A percentile compares a stretch with the other conserved stretches of the same genome.
These are phyloP conservation scores for Colletotrichum sp. DNA, from an alignment of 2,329 filamentous ascomycete genomes.

Conservation along the genomic window DNA sequence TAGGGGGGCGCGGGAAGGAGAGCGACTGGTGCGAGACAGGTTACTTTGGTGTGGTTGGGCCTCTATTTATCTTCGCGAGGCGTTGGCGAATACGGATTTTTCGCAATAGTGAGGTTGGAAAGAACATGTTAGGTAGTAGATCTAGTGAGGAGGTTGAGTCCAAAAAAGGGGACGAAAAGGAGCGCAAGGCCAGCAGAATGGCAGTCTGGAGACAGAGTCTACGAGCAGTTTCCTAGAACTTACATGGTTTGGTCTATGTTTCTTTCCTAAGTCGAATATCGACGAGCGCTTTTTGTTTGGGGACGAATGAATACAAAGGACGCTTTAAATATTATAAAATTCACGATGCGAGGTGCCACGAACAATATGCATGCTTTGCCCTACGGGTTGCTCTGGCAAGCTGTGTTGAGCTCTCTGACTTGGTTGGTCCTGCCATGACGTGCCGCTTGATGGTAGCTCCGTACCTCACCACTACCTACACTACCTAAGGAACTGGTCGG, in stretches of 20 bases:
- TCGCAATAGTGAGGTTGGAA: not conserved
- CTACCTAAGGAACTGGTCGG: not conserved
- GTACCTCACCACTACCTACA: not conserved
- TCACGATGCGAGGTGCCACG: not conserved
- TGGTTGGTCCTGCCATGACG: not conserved
- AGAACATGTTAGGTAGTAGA: not conserved
- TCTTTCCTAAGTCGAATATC: not conserved
- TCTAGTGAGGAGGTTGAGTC: not conserved
- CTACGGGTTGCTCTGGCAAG: not conserved
- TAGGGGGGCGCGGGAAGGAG: not conserved
- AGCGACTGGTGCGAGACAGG: not conserved
- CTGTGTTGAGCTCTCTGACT: not conserved
- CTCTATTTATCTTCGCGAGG: constrained; percentile 14
- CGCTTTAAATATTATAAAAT: not conserved
- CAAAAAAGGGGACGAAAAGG: constrained; percentile 16
- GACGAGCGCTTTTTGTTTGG: not conserved
- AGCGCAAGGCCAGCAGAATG: constrained; percentile 8
- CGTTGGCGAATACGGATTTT: constrained; percentile 20
- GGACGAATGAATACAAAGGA: not conserved
- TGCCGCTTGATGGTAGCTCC: not conserved
- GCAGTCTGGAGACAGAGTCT: constrained; percentile 15
- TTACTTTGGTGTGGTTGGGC: not conserved
- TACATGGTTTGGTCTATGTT: constrained; percentile 17
- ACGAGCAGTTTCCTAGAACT: constrained; percentile 21
- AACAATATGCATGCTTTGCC: not conserved